Percentiles rank a stretch among this genome's conserved stretches.
Conservation (phyloP, 768 basidiomycete genomes). For the Guyanaporus albipodus region DNA sequence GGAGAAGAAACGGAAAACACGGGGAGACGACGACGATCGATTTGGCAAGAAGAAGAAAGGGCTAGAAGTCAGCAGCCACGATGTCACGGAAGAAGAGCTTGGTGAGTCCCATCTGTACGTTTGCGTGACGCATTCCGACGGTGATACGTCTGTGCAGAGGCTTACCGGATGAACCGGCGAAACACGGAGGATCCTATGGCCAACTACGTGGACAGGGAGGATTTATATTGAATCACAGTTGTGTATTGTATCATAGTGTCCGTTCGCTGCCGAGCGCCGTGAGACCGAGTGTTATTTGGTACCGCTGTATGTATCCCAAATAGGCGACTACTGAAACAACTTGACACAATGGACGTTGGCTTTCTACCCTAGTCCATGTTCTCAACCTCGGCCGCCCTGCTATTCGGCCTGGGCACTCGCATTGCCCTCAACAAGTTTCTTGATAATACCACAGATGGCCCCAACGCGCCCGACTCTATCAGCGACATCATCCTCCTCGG, state of each 20-base stretch:
- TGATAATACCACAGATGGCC: slow-evolving; percentile 36
- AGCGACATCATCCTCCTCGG: slow-evolving; percentile 65
- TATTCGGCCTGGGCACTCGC: slow-evolving; percentile 72
- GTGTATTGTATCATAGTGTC: not conserved
- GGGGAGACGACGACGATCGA: slow-evolving; percentile 52
- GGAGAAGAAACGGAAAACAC: slow-evolving; percentile 73
- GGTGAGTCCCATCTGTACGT: slow-evolving; percentile 42
- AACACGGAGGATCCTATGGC: slow-evolving; percentile 89
- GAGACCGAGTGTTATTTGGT: slow-evolving; percentile 4
- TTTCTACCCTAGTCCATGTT: slow-evolving; percentile 36
- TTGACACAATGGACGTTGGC: slow-evolving; percentile 11
- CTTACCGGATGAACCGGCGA: slow-evolving; percentile 76
- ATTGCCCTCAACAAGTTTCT: slow-evolving; percentile 60
- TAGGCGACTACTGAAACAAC: slow-evolving; percentile 16
- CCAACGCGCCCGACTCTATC: slow-evolving; percentile 33
- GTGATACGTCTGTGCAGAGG: slow-evolving; percentile 52
- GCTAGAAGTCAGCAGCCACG: slow-evolving; percentile 52
- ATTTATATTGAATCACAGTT: slow-evolving; percentile 12
- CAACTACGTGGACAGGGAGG: slow-evolving; percentile 71
- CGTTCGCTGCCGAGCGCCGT: not conserved
- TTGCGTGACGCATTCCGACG: slow-evolving; percentile 6
- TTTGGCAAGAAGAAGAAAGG: slow-evolving; percentile 59
- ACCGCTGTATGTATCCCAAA: slow-evolving; percentile 19
- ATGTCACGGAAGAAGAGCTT: slow-evolving; percentile 86
- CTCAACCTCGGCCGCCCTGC: slow-evolving; percentile 60